Evolutionary conservation across 2,329 filamentous ascomycete species (phyloP), one percentile per base, ranked within the genome.

Genomic region (Waltergamsia citrina): DNA sequence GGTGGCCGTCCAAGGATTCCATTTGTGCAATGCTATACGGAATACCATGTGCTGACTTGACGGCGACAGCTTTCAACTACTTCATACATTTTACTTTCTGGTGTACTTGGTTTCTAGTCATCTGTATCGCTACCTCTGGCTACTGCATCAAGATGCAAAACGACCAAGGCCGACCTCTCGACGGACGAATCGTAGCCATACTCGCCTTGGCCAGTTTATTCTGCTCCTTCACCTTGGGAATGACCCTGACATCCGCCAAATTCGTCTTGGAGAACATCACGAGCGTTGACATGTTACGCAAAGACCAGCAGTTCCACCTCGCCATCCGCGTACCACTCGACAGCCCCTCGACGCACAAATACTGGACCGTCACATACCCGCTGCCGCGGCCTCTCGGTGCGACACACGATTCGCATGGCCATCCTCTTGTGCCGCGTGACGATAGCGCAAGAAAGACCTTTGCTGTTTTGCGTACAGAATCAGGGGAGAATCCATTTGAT

Each of bases 51-150:
- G n/a, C n/a, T 3, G 9, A 21, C 3, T 24, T 2, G 16, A 16
- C 31, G 17, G 2, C 10, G 17, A 6, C 37, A 76, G 72, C 81
- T 3, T 88, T 90, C 63, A 95, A 95, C 48, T 95, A 85, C 57
- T 96, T 98, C 50, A 64, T 87, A 9, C 92, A 95, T 44, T 94
- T 95, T 50, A 77, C 78, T 12, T 69, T 74, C 28, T 94, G 92
- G 53, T 77, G 77, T 2, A 61, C 74, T 5, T 46, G 85, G 4
- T 85, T 80, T 45, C 86, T 80, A 43, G 55, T 65, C 3, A 71
- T 84, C 38, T 58, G 72, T 8, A 57, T 93, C 32, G 70, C 77
- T 16, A 66, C 80, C 1, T 63, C 77, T 39, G 78, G 75, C 3
- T 72, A 81, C 35, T 80, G 78, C 39, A 55, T 87, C 4, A 68